These are phyloP conservation scores for Aurifilum marmelostoma DNA, from an alignment of 2,329 filamentous ascomycete species.

Conservation along the genomic window DNA sequence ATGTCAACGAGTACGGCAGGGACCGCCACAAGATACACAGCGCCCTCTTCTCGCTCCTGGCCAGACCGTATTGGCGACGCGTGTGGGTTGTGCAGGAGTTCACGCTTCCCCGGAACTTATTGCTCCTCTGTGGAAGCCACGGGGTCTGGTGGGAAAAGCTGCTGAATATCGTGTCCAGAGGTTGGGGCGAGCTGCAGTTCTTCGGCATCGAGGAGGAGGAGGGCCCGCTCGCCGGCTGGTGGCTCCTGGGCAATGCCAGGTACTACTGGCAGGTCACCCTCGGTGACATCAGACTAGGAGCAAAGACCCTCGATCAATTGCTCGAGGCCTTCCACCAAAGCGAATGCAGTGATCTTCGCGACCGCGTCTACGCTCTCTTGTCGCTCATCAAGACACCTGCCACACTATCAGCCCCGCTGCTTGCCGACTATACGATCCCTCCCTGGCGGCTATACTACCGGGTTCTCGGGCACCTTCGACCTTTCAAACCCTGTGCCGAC, in stretches of 20 bases:
- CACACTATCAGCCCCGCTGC: neutral
- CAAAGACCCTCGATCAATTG: conserved; percentile 15
- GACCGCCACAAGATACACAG: conserved; percentile 2
- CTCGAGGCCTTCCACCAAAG: conserved; percentile 12
- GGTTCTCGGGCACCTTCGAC: conserved; percentile 9
- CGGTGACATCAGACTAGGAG: neutral
- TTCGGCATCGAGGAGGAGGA: conserved; percentile 10
- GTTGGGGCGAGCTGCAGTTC: neutral
- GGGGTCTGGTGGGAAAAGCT: conserved; percentile 21
- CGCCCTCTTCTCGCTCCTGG: conserved; percentile 11
- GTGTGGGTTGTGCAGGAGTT: conserved; percentile 28
- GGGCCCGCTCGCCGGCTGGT: conserved; percentile 16
- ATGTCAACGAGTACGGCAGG: neutral
- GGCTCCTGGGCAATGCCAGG: conserved; percentile 13
- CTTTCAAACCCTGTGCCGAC: neutral
- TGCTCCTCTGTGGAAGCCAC: conserved; percentile 13
- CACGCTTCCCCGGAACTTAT: conserved; percentile 14
- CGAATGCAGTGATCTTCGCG: conserved; percentile 19
- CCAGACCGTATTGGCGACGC: conserved; percentile 22
- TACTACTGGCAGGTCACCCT: conserved; percentile 16
- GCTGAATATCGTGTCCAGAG: conserved; percentile 13
- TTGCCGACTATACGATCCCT: conserved; percentile 21
- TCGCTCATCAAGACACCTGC: conserved; percentile 10
- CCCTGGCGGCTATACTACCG: conserved; percentile 19
- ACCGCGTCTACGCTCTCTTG: conserved; percentile 19